Evolutionary conservation across 2,329 filamentous ascomycete genomes (phyloP).

Genomic region (Septoria linicola): DNA sequence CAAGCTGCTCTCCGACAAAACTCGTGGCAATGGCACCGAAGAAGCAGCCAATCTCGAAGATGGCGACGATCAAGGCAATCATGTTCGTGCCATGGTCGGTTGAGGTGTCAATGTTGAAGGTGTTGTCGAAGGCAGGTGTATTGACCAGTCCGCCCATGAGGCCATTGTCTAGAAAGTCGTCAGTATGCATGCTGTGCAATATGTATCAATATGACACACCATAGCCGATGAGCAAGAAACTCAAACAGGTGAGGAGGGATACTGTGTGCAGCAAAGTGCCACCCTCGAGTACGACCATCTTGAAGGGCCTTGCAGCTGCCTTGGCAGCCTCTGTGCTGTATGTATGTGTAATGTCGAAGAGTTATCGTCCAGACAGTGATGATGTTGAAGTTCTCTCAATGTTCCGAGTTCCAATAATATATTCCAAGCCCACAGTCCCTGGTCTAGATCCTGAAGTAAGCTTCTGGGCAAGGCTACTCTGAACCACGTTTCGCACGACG

Average conservation of each 20-base stretch:
- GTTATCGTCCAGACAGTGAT: no score
- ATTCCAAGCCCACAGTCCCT: no score
- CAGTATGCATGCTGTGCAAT: neutral
- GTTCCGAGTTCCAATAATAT: no score
- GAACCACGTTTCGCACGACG: no score
- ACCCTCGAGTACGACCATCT: slow-evolving; percentile 36
- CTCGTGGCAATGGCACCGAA: slow-evolving; percentile 43
- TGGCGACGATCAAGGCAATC: slow-evolving; percentile 50
- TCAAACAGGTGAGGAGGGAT: slow-evolving; percentile 47
- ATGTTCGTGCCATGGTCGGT: slow-evolving; percentile 38
- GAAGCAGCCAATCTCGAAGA: slow-evolving; percentile 46
- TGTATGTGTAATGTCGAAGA: no score
- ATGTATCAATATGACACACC: slow-evolving; percentile 27
- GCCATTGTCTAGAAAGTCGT: slow-evolving; percentile 19
- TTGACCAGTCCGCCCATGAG: slow-evolving; percentile 40
- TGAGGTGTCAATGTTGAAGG: slow-evolving; percentile 43
- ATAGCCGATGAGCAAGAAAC: slow-evolving; percentile 52
- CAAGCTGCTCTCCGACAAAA: slow-evolving; percentile 47
- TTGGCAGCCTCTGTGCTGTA: no score
- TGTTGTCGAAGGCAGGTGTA: slow-evolving; percentile 42
- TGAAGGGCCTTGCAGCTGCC: no score
- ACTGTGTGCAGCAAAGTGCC: slow-evolving; percentile 45
- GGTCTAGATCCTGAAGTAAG: neutral
- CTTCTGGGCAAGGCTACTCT: no score
- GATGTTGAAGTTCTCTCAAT: no score